Base-by-base conservation (phyloP, 176 grass and related monocot species). In the Oryza meyeriana region DNA sequence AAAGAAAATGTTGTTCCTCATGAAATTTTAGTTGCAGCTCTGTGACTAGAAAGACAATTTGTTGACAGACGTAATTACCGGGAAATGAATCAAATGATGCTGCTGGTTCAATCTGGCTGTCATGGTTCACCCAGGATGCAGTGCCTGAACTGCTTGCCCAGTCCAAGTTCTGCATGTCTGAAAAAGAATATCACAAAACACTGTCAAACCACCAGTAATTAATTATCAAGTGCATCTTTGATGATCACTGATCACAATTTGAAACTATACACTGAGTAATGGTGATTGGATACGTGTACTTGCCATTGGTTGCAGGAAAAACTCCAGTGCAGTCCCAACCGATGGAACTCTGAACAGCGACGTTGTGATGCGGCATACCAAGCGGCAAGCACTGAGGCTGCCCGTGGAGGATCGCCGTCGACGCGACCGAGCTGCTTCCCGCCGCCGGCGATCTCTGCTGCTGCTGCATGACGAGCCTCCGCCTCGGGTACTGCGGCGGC, bases 401-500 rank as follows among this genome's bases (percentile, higher is more conserved):
- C 0, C 81, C 76, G 4, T 75, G 81, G 12, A 85, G 64, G 0
- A 50, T 20, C 1, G 74, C 24, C 1, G 67, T 4, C 27, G 66
- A 12, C 16, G 39, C 72, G 1, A 2, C 26, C 22, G 9, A 45
- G 81, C 57, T 65, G 80, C 33, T 66, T 20, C 33, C 62, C 31
- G 39, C 62, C 31, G 39, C 41, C 71, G 8, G 14, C 55, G 78
- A 66, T 42, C 33, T 34, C 33, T 42, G 74, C 74, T 83, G 80
- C 55, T 79, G 88, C 28, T 75, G 75, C 40, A 76, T 32, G 41
- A 30, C 41, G 44, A 70, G 1, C 74, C 90, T 84, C 79, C 88
- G 90, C 55, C 66, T 82, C 3, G 88, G 83, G 85, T 93, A 12
- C 71, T 58, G 85, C n/a, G 90, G 90, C 47, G 95, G 95, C 47